Percentiles rank a stretch among this genome's conserved stretches.
These are phyloP conservation scores for Hippophae rhamnoides DNA, from an alignment of 306 rosid genomes.

Conservation along the genomic window DNA sequence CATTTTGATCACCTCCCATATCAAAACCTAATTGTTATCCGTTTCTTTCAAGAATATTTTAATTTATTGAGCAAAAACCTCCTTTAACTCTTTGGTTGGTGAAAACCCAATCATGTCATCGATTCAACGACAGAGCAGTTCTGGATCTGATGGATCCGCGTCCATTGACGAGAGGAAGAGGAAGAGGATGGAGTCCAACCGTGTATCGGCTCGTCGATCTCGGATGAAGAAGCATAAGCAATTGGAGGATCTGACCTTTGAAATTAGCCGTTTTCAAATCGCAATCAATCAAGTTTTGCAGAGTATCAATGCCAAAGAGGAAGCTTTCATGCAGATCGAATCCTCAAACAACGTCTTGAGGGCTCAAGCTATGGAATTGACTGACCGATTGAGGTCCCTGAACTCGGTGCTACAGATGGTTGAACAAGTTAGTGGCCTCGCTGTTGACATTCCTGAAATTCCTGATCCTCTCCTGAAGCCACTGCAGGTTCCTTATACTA, in stretches of 20 bases:
- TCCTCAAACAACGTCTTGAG: slow-evolving; percentile 49
- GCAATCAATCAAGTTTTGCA: slow-evolving; percentile 38
- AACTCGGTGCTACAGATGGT: slow-evolving; percentile 63
- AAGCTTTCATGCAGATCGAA: slow-evolving; percentile 34
- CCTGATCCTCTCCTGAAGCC: slow-evolving; percentile 64
- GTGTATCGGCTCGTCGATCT: slow-evolving; percentile 90
- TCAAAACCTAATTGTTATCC: no score
- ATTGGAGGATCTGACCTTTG: slow-evolving; percentile 59
- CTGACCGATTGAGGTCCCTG: slow-evolving; percentile 61
- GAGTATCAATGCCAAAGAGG: slow-evolving; percentile 46
- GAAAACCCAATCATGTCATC: slow-evolving; percentile 36
- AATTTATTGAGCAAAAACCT: neutral
- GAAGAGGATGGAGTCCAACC: slow-evolving; percentile 86
- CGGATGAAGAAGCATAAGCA: slow-evolving; percentile 91
- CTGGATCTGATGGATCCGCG: slow-evolving; percentile 55
- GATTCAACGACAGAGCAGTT: slow-evolving; percentile 40
- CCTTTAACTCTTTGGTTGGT: neutral
- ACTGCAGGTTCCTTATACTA: slow-evolving; percentile 46
- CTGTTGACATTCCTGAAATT: slow-evolving; percentile 61
- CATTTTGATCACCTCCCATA: slow-evolving; percentile 11
- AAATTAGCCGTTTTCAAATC: slow-evolving; percentile 36
- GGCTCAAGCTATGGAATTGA: slow-evolving; percentile 54
- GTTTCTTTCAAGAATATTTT: neutral
- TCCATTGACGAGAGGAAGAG: slow-evolving; percentile 67
- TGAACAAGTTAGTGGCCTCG: slow-evolving; percentile 59